Evolutionary conservation across 352 stramenopile genomes (phyloP).

Genomic region (Phytophthora parvispora): DNA sequence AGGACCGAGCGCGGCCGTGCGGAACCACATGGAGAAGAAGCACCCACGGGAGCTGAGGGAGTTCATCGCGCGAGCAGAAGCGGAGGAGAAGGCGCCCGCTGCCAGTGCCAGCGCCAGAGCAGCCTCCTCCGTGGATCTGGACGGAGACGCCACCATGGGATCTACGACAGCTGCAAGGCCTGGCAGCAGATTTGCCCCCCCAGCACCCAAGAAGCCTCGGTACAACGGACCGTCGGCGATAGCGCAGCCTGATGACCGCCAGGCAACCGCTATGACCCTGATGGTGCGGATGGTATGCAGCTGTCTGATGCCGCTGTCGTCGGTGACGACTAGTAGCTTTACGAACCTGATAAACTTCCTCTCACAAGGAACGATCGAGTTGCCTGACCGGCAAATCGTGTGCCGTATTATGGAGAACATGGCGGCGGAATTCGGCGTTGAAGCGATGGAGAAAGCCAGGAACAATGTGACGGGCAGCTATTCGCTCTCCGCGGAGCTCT

Average conservation of each 20-base stretch:
- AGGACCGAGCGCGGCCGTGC: slow-evolving; percentile 4
- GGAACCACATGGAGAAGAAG: slow-evolving; percentile 4
- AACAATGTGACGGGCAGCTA: neutral
- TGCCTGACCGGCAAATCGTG: slow-evolving; percentile 3
- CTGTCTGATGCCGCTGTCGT: slow-evolving; percentile 9
- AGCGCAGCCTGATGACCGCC: neutral
- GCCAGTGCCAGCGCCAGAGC: neutral
- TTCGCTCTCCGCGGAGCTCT: slow-evolving; percentile 18
- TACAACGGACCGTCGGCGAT: neutral
- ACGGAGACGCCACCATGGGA: neutral
- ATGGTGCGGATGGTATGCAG: slow-evolving; percentile 4
- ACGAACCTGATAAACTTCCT: neutral
- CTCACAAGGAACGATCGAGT: neutral
- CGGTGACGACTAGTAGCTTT: neutral
- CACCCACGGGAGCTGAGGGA: slow-evolving; percentile 4
- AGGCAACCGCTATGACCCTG: neutral
- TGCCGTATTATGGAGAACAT: slow-evolving; percentile 18
- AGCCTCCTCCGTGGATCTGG: neutral
- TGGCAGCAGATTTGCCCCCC: neutral
- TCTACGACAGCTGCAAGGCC: neutral
- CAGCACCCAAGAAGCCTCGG: slow-evolving; percentile 1
- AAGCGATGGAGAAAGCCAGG: slow-evolving; percentile 3
- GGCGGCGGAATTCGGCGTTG: slow-evolving; percentile 1
- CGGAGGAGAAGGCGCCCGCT: neutral
- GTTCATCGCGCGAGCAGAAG: neutral